These are phyloP conservation scores for Diutina neorugosa DNA, from an alignment of 1,139 yeast species.

Conservation along the genomic window DNA sequence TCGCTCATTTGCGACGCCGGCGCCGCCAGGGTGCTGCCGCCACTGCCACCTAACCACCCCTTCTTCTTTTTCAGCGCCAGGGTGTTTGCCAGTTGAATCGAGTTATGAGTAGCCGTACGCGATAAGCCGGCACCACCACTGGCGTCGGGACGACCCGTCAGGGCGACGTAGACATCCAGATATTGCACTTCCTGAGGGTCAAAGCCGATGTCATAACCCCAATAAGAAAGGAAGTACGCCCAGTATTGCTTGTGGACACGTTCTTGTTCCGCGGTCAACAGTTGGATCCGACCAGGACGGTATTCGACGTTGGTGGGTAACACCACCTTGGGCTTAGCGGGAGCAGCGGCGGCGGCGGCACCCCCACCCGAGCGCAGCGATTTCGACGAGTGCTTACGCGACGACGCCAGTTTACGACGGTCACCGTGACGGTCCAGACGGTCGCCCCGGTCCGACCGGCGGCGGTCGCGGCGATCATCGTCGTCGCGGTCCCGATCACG, in stretches of 20 bases:
- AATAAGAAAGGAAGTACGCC: conserved; percentile 50
- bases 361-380: not conserved
- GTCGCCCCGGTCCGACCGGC: not conserved
- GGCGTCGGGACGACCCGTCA: conserved; percentile 5
- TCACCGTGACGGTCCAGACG: not conserved
- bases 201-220: conserved; percentile 42
- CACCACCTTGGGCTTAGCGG: not conserved
- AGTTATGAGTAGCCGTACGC: conserved; percentile 15
- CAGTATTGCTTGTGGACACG: conserved; percentile 60
- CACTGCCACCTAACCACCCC: conserved; percentile 10
- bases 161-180: conserved; percentile 20
- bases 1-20: not conserved
- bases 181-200: conserved; percentile 21
- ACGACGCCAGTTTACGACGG: not conserved
- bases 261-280: conserved; percentile 53
- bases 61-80: conserved; percentile 6
- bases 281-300: conserved; percentile 44
- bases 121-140: conserved; percentile 13
- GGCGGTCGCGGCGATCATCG: conserved; percentile 1
- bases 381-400: not conserved
- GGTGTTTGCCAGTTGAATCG: not conserved
- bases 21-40: conserved; percentile 5
- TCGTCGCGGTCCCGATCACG: not conserved
- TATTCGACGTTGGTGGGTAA: not conserved
- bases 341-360: not conserved